These are phyloP conservation scores for Reutealis trisperma DNA, from an alignment of 345 rosid species.

Conservation along the genomic window DNA sequence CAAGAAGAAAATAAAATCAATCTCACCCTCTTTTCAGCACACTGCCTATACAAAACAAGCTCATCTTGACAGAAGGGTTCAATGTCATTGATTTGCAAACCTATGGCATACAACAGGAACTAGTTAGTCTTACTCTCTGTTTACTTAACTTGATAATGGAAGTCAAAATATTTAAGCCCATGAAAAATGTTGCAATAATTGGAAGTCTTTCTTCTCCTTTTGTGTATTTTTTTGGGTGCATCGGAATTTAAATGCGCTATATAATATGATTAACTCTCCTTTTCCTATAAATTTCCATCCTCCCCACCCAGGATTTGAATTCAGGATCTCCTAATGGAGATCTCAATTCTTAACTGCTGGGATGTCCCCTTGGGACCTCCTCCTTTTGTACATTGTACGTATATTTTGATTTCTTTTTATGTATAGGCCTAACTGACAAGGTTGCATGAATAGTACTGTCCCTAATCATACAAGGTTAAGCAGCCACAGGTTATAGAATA, in stretches of 20 bases:
- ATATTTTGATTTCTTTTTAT: background rate
- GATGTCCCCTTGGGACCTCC: background rate
- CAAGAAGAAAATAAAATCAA: background rate
- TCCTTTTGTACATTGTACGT: background rate
- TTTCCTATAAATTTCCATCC: too few relatives aligned
- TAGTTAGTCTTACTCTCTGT: background rate
- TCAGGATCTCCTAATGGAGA: too few relatives aligned
- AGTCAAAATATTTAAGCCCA: background rate
- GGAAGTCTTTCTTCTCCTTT: background rate
- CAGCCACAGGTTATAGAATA: background rate
- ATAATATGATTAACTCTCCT: too few relatives aligned
- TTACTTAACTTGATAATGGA: background rate
- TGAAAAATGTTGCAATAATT: background rate
- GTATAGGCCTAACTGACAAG: background rate
- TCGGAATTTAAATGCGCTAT: too few relatives aligned
- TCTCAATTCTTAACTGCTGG: too few relatives aligned
- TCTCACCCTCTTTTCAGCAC: conserved; percentile 79
- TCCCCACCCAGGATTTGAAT: too few relatives aligned
- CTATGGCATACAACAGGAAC: conserved; percentile 33
- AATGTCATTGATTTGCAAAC: conserved; percentile 84
- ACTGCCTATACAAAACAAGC: conserved; percentile 71
- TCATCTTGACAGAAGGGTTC: conserved; percentile 98
- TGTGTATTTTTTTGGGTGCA: background rate
- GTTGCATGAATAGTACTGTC: background rate
- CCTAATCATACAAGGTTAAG: background rate